Evolutionary conservation across 192 early-diverging fungal species (phyloP).

Genomic region (Backusella luteola): DNA sequence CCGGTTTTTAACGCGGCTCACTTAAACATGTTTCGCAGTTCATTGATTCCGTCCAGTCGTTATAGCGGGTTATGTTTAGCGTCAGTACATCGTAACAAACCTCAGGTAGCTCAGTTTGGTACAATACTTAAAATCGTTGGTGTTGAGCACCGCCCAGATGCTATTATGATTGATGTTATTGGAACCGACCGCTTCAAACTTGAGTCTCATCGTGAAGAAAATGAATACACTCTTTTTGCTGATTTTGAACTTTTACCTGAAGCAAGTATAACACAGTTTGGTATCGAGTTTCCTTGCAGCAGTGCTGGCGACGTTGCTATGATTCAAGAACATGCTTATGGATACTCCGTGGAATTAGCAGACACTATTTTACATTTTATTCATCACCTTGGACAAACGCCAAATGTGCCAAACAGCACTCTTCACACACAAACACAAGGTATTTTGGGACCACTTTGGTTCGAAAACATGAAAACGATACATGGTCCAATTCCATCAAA

Average conservation of each 20-base stretch:
- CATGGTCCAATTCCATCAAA: conserved; percentile 18
- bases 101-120: conserved; percentile 21
- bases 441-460: conserved; percentile 18
- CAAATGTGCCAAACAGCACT: not conserved
- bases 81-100: conserved; percentile 9
- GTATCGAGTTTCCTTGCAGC: conserved; percentile 1
- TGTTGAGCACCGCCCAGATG: conserved; percentile 16
- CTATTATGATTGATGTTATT: conserved; percentile 17
- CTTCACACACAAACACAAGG: conserved; percentile 12
- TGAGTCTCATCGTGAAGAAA: not conserved
- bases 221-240: not conserved
- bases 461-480: conserved; percentile 1
- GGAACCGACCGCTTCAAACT: conserved; percentile 17
- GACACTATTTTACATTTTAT: conserved; percentile 15
- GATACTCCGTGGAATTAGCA: conserved; percentile 13
- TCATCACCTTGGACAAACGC: not conserved
- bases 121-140: conserved; percentile 15
- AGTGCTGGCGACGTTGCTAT: not conserved
- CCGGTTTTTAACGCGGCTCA: conserved; percentile 7
- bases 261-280: not conserved
- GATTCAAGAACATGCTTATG: not conserved
- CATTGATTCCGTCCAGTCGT: conserved; percentile 10
- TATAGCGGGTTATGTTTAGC: conserved; percentile 20
- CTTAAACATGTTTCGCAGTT: not conserved
- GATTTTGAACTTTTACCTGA: conserved; percentile 4